A percentile compares a stretch with the other conserved stretches of the same genome.
These are phyloP conservation scores for Backusella psychrophila DNA, from an alignment of 192 early-diverging fungal species.

Conservation along the genomic window DNA sequence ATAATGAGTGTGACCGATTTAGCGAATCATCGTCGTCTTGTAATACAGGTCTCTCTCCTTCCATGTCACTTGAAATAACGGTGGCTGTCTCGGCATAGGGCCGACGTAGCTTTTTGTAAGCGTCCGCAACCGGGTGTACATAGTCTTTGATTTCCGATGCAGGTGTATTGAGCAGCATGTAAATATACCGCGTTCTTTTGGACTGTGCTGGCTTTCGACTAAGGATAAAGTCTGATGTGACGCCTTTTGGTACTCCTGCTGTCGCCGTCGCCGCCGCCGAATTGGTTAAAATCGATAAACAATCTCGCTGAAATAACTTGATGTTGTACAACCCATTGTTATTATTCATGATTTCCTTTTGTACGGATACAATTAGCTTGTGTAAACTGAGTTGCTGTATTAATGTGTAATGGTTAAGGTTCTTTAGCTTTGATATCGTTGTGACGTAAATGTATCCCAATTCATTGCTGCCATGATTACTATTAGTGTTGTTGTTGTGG, in stretches of 20 bases:
- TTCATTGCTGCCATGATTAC: background rate
- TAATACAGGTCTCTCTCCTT: background rate
- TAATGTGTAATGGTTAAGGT: background rate
- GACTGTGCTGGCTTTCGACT: background rate
- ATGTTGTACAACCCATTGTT: background rate
- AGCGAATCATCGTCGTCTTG: background rate
- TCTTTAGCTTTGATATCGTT: background rate
- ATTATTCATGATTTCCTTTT: background rate
- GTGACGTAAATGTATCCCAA: background rate
- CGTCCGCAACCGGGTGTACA: slow-evolving; percentile 14
- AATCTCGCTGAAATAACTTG: background rate
- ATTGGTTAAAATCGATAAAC: background rate
- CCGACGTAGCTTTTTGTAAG: background rate
- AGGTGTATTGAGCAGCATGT: slow-evolving; percentile 15
- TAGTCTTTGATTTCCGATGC: background rate
- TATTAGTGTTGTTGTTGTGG: background rate
- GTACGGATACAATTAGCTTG: background rate
- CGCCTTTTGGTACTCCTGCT: background rate
- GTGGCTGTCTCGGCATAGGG: slow-evolving; percentile 11
- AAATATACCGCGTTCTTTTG: slow-evolving; percentile 11
- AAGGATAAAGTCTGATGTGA: background rate
- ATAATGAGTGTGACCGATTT: background rate
- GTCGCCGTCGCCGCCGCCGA: background rate
- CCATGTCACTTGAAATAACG: background rate
- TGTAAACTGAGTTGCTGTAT: background rate